Percentiles rank a stretch among this genome's conserved stretches.
Evolutionary conservation across 495 filamentous ascomycete species (phyloP).

Genomic region (Penicillium argentinense): DNA sequence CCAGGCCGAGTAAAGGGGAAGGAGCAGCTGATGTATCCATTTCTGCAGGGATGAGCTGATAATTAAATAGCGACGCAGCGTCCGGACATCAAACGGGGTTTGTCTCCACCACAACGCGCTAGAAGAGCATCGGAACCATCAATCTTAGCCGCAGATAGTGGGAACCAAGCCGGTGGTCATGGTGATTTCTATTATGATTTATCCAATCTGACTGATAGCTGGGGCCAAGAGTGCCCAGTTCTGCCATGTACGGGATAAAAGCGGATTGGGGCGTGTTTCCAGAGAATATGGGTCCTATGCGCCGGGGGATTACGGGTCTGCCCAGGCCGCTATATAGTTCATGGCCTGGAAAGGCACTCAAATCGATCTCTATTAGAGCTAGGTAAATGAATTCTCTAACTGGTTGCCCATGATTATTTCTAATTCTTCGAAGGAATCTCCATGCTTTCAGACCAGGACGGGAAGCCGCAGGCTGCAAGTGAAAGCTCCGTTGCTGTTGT

Average conservation of each 20-base stretch:
- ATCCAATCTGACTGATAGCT: conserved; percentile 22
- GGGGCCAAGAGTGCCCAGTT: conserved; percentile 20
- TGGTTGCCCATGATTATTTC: too few relatives aligned
- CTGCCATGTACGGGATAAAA: conserved; percentile 13
- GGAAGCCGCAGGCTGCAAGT: too few relatives aligned
- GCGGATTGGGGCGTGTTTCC: conserved; percentile 8
- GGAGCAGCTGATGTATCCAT: conserved; percentile 24
- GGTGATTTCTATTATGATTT: conserved; percentile 25
- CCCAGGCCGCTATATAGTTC: neutral
- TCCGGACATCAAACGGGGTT: conserved; percentile 4
- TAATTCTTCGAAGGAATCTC: too few relatives aligned
- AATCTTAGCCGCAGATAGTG: conserved; percentile 28
- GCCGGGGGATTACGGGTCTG: conserved; percentile 26
- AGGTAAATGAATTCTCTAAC: too few relatives aligned
- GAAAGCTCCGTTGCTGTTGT: too few relatives aligned
- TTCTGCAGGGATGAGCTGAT: conserved; percentile 23
- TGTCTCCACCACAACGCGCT: conserved; percentile 23
- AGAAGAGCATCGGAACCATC: conserved; percentile 18
- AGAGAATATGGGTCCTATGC: conserved; percentile 4
- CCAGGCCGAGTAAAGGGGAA: neutral
- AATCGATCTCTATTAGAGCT: too few relatives aligned
- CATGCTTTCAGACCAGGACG: too few relatives aligned
- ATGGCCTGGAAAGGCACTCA: neutral
- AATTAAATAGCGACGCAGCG: conserved; percentile 25
- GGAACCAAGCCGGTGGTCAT: conserved; percentile 17